Evolutionary conservation across 2,329 filamentous ascomycete species (phyloP).

Genomic region (Alternaria tenuissima): DNA sequence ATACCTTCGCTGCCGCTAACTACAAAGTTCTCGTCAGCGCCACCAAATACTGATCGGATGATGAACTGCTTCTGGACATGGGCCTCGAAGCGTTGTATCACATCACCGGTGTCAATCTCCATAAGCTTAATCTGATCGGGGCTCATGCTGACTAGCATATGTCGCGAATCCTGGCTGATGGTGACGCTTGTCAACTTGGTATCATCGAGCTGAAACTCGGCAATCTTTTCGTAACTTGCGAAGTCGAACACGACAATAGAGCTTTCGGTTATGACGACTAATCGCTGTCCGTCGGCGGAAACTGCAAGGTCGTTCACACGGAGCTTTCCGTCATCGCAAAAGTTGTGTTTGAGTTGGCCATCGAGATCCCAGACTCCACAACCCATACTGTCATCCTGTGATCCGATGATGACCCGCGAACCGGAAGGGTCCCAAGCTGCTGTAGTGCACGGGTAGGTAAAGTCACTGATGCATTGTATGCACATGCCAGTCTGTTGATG

Average conservation of each 20-base stretch:
- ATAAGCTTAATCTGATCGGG: constrained; percentile 81
- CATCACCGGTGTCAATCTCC: constrained; percentile 74
- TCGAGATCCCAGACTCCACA: constrained; percentile 66
- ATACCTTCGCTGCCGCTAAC: constrained; percentile 89
- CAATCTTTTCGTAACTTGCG: constrained; percentile 75
- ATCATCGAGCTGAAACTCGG: constrained; percentile 74
- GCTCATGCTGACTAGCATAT: constrained; percentile 82
- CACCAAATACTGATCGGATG: constrained; percentile 85
- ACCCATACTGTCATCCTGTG: constrained; percentile 49
- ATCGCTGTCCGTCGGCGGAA: constrained; percentile 78
- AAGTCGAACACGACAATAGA: constrained; percentile 86
- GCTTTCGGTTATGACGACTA: constrained; percentile 78
- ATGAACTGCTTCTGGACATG: constrained; percentile 78
- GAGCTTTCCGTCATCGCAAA: constrained; percentile 67
- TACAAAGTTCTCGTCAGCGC: constrained; percentile 90
- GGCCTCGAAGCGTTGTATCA: constrained; percentile 78
- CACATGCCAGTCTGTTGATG: constrained; percentile 56
- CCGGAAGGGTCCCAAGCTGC: constrained; percentile 89
- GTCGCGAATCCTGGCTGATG: constrained; percentile 81
- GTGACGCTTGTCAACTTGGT: constrained; percentile 78
- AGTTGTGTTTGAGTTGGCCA: constrained; percentile 68
- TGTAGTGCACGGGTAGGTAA: constrained; percentile 84
- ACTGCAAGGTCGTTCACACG: constrained; percentile 87
- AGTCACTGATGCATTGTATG: constrained; percentile 68
- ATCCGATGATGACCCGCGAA: constrained; percentile 75